Conservation (phyloP, 1,284 basidiomycete species). For the Taiwanofungus camphoratus region DNA sequence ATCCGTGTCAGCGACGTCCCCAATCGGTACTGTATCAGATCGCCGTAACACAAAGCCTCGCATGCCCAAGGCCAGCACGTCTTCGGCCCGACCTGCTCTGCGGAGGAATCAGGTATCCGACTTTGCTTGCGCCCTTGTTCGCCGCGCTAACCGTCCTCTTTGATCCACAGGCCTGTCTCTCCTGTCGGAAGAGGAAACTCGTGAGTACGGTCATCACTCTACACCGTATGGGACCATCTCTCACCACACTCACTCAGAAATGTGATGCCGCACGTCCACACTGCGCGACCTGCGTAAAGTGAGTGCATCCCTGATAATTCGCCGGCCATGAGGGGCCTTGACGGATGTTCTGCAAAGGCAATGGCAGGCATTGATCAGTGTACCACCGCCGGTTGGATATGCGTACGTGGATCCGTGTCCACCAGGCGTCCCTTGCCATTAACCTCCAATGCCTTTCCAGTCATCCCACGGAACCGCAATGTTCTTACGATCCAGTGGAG, state of each 20-base stretch:
- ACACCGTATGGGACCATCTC: slow-evolving; percentile 7
- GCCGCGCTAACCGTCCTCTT: slow-evolving; percentile 1
- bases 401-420: slow-evolving; percentile 42
- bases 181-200: slow-evolving; percentile 76
- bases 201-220: slow-evolving; percentile 35
- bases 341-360: slow-evolving; percentile 35
- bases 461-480: slow-evolving; percentile 75
- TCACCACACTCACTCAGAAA: slow-evolving; percentile 47
- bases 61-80: slow-evolving; percentile 60
- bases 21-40: no score
- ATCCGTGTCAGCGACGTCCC: background rate
- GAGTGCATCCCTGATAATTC: slow-evolving; percentile 25
- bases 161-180: slow-evolving; percentile 58
- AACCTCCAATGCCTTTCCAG: slow-evolving; percentile 32
- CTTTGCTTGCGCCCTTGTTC: slow-evolving; percentile 8
- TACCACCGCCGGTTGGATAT: slow-evolving; percentile 74
- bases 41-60: slow-evolving; percentile 5
- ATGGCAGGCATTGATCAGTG: slow-evolving; percentile 73
- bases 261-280: slow-evolving; percentile 78
- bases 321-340: background rate
- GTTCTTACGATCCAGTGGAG: slow-evolving; percentile 78
- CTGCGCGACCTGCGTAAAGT: slow-evolving; percentile 79
- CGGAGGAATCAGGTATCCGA: slow-evolving; percentile 67
- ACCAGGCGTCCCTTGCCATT: slow-evolving; percentile 4
- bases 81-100: slow-evolving; percentile 52